Evolutionary conservation across 805 yeast genomes (phyloP), one percentile per base, ranked within the genome.

Genomic region (Yamadazyma scolyti): DNA sequence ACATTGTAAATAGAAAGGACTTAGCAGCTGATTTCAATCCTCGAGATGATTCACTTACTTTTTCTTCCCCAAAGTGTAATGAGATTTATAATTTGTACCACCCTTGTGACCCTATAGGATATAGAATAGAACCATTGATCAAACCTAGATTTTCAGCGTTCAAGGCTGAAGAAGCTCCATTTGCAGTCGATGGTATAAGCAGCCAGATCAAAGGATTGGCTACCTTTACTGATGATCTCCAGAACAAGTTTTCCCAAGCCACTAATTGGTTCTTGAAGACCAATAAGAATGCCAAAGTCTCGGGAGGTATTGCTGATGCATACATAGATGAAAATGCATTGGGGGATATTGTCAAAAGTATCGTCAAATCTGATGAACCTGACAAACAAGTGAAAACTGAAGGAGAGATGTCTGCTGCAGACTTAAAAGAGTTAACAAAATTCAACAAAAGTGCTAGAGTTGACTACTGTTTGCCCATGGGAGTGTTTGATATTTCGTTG

Each of bases 81-180:
- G 82, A 83, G 46, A 54, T 83, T 25, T 93, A 82, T 60, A 90
- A 90, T 50, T 59, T 93, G 5, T 87, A 83, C 60, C 95, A 90
- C 45, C 85, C 90, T 0, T 81, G 94, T 42, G 98, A 90, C 50
- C 96, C 97, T 1, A 80, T 93, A 23, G 89, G 90, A 0, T 87
- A 89, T 47, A 65, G 97, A 33, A 58, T 89, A 36, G 98, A 90
- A 54, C 98, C 98, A 1, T 59, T 90, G 35, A 71, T 89, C 4
- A 58, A 65, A 37, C 64, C 69, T 13, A 56, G 50, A 37, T 65
- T 79, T 41, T 60, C 77, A 0, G 51, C 62, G 6, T 56, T 68
- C 34, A 65, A 69, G 39, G 84, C 90, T 0, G 75, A 66, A 33
- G 57, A 60, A 11, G 68, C 83, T 10, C 82, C 85, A 1, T 77